Conservation (phyloP, 2,329 filamentous ascomycete genomes). For the Thelonectria rubi region DNA sequence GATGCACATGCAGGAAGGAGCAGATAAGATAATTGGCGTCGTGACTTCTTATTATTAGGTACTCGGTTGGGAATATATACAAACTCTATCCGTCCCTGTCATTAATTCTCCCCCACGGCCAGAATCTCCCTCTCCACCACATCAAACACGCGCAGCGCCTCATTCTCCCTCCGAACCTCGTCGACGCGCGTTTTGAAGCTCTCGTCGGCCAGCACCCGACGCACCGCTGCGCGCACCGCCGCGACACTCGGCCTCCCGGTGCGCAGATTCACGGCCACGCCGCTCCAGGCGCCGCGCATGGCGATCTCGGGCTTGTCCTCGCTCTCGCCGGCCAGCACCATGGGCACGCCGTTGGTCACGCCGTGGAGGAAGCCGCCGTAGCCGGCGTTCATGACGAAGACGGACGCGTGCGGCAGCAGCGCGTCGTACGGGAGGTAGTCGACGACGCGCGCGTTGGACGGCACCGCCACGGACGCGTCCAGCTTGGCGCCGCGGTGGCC, state of each 20-base stretch:
- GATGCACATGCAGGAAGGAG: neutral
- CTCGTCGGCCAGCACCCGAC: conserved; percentile 43
- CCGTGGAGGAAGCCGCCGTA: conserved; percentile 58
- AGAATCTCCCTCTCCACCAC: conserved; percentile 37
- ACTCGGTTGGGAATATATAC: neutral
- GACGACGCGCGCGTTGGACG: conserved; percentile 53
- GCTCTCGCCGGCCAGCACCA: conserved; percentile 55
- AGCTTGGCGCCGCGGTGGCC: conserved; percentile 41
- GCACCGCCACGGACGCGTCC: conserved; percentile 42
- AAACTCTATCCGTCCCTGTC: neutral
- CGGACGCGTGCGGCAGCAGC: conserved; percentile 53
- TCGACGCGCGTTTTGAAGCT: conserved; percentile 45
- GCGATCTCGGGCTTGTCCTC: conserved; percentile 55
- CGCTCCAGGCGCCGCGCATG: conserved; percentile 53
- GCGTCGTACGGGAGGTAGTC: conserved; percentile 61
- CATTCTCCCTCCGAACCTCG: conserved; percentile 47
- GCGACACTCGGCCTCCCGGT: conserved; percentile 45
- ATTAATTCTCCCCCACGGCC: conserved; percentile 6
- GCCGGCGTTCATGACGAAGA: conserved; percentile 59
- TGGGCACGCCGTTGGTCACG: conserved; percentile 55
- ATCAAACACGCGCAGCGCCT: conserved; percentile 40
- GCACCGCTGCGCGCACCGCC: conserved; percentile 44
- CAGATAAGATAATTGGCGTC: neutral
- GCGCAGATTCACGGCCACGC: conserved; percentile 55
- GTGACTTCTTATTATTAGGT: neutral